Conservation (phyloP, 2,329 filamentous ascomycete species). For the Proliferodiscus dingleyae region DNA sequence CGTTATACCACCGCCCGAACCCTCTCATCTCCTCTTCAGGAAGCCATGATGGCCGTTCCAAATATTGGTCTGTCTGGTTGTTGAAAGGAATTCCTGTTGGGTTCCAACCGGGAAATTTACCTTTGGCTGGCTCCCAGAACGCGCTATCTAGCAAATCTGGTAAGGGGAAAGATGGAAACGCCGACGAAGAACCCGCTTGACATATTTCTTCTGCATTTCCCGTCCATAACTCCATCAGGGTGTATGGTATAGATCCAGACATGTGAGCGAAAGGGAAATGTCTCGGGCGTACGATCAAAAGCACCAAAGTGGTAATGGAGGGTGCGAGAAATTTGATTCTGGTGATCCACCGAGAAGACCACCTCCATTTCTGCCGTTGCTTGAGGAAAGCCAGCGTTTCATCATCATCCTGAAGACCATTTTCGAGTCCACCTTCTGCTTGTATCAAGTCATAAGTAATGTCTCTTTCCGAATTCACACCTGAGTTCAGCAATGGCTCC, state of each 20-base stretch:
- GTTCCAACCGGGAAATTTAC: conserved; percentile 17
- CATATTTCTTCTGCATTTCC: conserved; percentile 17
- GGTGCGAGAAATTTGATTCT: conserved; percentile 8
- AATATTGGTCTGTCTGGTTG: conserved; percentile 34
- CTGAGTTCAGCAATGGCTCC: conserved; percentile 1
- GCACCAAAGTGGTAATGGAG: conserved; percentile 21
- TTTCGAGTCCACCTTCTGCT: neutral
- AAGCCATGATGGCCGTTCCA: conserved; percentile 29
- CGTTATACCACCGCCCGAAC: conserved; percentile 30
- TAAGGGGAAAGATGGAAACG: conserved; percentile 28
- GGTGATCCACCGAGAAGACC: conserved; percentile 3
- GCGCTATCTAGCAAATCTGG: conserved; percentile 14
- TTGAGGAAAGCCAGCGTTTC: neutral
- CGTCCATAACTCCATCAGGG: conserved; percentile 30
- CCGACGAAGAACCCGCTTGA: conserved; percentile 23
- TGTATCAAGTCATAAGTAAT: neutral
- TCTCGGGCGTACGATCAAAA: conserved; percentile 32
- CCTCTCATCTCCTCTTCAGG: conserved; percentile 27
- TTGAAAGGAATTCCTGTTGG: conserved; percentile 10
- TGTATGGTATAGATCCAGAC: conserved; percentile 32
- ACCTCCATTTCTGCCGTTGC: neutral
- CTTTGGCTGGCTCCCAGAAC: conserved; percentile 18
- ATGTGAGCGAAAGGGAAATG: conserved; percentile 34
- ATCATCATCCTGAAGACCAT: conserved; percentile 1
- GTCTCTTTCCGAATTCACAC: neutral